These are phyloP conservation scores for Hypericum androsaemum DNA, from an alignment of 345 rosid species.

Conservation along the genomic window DNA sequence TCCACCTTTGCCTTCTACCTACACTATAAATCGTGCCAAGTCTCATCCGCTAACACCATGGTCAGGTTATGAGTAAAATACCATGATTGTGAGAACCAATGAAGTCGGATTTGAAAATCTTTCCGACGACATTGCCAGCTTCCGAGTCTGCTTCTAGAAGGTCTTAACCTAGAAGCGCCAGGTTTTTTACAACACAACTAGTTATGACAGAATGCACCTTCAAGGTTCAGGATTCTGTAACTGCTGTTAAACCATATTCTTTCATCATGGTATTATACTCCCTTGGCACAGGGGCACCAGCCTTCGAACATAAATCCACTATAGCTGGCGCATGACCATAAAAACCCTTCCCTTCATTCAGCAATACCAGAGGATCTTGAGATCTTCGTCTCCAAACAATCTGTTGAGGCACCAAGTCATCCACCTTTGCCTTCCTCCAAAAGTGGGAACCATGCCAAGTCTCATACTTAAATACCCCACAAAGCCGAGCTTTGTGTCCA, in stretches of 20 bases:
- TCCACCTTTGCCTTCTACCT: conserved; percentile 76
- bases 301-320: conserved; percentile 62
- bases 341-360: conserved; percentile 48
- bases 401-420: conserved; percentile 70
- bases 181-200: too few relatives aligned
- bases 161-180: too few relatives aligned
- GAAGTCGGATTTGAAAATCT: too few relatives aligned
- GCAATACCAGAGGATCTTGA: conserved; percentile 67
- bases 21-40: conserved; percentile 61
- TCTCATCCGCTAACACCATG: conserved; percentile 65
- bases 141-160: too few relatives aligned
- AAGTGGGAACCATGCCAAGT: conserved; percentile 69
- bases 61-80: too few relatives aligned
- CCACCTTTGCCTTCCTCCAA: conserved; percentile 71
- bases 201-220: too few relatives aligned
- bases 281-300: conserved; percentile 50
- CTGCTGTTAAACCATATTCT: conserved; percentile 43
- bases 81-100: too few relatives aligned
- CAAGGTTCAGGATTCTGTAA: conserved; percentile 5
- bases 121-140: too few relatives aligned
- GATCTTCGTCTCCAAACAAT: conserved; percentile 68
- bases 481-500: conserved; percentile 72
- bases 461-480: conserved; percentile 77
- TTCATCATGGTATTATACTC: conserved; percentile 67
- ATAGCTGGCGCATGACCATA: conserved; percentile 88